A percentile compares a stretch with the other conserved stretches of the same genome.
Conservation (phyloP, 176 grass and related monocot genomes). For the Carex cristatella region DNA sequence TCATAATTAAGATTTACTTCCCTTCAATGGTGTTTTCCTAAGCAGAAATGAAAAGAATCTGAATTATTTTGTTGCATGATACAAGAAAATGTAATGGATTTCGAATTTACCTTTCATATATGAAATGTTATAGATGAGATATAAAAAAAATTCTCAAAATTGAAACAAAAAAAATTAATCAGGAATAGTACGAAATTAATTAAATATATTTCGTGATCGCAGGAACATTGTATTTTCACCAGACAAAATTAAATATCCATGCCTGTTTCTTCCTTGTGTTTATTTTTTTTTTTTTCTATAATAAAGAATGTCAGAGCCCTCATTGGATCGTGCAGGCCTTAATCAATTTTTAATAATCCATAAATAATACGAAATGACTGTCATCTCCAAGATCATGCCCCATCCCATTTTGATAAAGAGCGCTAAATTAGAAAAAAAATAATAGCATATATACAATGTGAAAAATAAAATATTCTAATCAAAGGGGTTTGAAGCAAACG, state of each 20-base stretch:
- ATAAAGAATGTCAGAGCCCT: background rate
- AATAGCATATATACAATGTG: no score
- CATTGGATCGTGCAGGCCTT: conserved; percentile 2
- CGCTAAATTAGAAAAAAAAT: no score
- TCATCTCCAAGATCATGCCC: background rate
- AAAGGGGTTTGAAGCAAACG: no score
- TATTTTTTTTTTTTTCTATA: background rate
- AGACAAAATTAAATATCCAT: background rate
- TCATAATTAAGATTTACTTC: background rate
- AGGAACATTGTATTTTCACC: background rate
- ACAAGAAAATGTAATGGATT: no score
- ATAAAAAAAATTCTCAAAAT: no score
- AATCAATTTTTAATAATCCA: background rate
- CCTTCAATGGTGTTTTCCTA: background rate
- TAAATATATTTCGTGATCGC: no score
- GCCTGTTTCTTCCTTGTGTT: background rate
- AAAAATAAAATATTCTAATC: no score
- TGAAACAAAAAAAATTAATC: no score
- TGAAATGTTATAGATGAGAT: no score
- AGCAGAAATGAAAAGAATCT: background rate
- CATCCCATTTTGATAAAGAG: background rate
- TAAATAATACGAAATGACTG: background rate
- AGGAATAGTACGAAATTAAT: no score
- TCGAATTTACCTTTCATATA: no score
- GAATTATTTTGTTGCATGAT: background rate